Conservation (phyloP, 169 alveolate species). For the Cryptosporidium felis region DNA sequence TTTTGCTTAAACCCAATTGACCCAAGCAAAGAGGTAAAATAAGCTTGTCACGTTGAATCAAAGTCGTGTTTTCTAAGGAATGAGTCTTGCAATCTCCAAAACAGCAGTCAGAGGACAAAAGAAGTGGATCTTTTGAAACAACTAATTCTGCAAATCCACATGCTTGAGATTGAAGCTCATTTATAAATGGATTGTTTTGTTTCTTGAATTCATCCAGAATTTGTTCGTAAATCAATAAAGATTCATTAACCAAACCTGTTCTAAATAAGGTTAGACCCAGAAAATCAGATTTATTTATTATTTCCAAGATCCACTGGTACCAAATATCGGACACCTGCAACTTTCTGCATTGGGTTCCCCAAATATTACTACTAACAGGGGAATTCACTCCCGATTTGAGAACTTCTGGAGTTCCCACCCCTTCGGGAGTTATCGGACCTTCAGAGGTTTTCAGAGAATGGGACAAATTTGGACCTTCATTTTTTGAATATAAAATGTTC, state of each 20-base stretch:
- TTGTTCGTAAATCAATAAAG: slow-evolving; percentile 29
- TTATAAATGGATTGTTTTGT: not conserved
- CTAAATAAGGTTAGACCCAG: slow-evolving; percentile 10
- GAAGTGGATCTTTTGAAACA: slow-evolving; percentile 32
- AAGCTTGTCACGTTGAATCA: slow-evolving; percentile 8
- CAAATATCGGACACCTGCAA: slow-evolving; percentile 53
- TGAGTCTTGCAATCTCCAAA: slow-evolving; percentile 57
- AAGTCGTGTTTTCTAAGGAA: not conserved
- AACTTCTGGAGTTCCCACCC: slow-evolving; percentile 6
- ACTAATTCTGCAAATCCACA: slow-evolving; percentile 17
- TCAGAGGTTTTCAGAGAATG: slow-evolving; percentile 5
- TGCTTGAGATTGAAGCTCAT: slow-evolving; percentile 6
- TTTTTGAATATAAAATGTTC: not conserved
- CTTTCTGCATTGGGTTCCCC: slow-evolving; percentile 62
- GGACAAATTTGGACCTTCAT: slow-evolving; percentile 55
- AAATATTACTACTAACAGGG: not conserved
- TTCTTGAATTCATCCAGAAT: not conserved
- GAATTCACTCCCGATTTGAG: slow-evolving; percentile 2
- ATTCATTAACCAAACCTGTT: slow-evolving; percentile 30
- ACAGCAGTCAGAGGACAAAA: slow-evolving; percentile 57
- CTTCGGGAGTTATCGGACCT: not conserved
- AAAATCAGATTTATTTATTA: slow-evolving; percentile 7
- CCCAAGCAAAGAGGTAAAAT: slow-evolving; percentile 17
- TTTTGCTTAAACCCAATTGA: not conserved
- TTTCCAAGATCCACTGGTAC: slow-evolving; percentile 69